phyloP scores from a whole-genome alignment of 441 rosid genomes.

The Populus trichocarpa region DNA sequence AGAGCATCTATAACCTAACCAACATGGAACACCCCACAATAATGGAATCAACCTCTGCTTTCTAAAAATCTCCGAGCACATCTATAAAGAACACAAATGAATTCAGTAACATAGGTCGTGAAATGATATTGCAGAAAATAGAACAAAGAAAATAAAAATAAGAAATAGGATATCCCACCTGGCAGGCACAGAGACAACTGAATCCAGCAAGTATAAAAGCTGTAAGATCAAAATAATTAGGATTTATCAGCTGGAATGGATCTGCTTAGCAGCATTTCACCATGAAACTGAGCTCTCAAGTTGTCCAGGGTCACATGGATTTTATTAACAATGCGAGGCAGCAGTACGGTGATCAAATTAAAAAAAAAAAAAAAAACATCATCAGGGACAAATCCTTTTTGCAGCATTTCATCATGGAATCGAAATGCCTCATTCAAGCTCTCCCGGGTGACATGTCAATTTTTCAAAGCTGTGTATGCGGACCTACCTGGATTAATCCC shows the following conservation, averaged over 20 bases:
- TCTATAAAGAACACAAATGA: conserved; percentile 7
- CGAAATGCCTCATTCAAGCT: conserved; percentile 80
- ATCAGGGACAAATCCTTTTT: conserved; percentile 80
- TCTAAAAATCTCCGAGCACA: background rate
- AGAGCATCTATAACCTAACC: background rate
- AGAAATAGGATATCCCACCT: conserved; percentile 11
- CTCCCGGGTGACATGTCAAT: conserved; percentile 71
- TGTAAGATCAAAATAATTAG: conserved; percentile 2
- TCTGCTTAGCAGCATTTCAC: conserved; percentile 61
- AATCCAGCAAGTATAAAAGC: background rate
- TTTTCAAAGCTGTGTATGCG: conserved; percentile 65
- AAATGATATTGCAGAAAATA: background rate
- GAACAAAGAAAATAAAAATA: background rate
- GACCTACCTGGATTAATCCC: conserved; percentile 65
- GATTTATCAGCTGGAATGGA: conserved; percentile 50
- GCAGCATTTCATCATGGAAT: conserved; percentile 84
- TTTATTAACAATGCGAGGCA: conserved; percentile 13
- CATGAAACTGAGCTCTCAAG: conserved; percentile 49
- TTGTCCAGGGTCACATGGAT: conserved; percentile 43
- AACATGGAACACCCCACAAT: background rate
- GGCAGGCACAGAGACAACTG: conserved; percentile 9
- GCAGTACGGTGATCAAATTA: conserved; percentile 16
- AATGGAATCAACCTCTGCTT: background rate
- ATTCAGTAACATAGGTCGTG: background rate
- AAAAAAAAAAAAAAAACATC: conserved; percentile 34